These are phyloP conservation scores for Krasilnikovozyma curviuscula DNA, from an alignment of 768 basidiomycete genomes.

Conservation along the genomic window DNA sequence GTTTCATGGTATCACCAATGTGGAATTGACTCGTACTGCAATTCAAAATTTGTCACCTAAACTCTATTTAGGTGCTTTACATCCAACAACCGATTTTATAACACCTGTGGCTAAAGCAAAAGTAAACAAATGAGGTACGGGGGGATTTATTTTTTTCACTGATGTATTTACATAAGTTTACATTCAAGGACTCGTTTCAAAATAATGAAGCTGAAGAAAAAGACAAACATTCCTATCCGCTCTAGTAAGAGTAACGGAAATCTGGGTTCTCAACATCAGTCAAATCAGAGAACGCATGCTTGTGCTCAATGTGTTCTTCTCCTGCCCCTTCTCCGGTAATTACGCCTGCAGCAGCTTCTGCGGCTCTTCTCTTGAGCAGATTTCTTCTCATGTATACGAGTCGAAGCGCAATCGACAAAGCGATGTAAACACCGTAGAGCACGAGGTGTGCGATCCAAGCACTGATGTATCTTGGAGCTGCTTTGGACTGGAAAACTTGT, in stretches of 20 bases:
- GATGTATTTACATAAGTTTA: too few relatives aligned
- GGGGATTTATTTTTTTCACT: too few relatives aligned
- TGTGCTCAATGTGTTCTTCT: constrained; percentile 17
- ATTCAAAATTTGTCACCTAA: too few relatives aligned
- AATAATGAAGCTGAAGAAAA: too few relatives aligned
- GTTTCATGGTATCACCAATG: too few relatives aligned
- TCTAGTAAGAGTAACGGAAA: constrained; percentile 15
- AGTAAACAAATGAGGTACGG: too few relatives aligned
- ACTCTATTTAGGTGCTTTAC: too few relatives aligned
- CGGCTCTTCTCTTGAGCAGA: background rate
- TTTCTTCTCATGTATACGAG: constrained; percentile 3
- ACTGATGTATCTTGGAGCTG: constrained; percentile 33
- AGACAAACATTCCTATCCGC: too few relatives aligned
- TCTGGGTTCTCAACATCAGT: constrained; percentile 36
- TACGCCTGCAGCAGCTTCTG: background rate
- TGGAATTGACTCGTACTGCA: too few relatives aligned
- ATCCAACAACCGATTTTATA: too few relatives aligned
- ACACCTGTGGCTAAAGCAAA: too few relatives aligned
- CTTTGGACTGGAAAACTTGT: constrained; percentile 34
- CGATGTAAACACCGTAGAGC: constrained; percentile 27
- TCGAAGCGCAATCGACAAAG: background rate
- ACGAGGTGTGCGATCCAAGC: constrained; percentile 35
- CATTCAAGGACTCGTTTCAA: too few relatives aligned
- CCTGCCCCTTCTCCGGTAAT: background rate
- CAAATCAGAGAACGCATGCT: constrained; percentile 34